phyloP scores from a whole-genome alignment of 208 protist genomes.

The Leishmania gerbilli region DNA sequence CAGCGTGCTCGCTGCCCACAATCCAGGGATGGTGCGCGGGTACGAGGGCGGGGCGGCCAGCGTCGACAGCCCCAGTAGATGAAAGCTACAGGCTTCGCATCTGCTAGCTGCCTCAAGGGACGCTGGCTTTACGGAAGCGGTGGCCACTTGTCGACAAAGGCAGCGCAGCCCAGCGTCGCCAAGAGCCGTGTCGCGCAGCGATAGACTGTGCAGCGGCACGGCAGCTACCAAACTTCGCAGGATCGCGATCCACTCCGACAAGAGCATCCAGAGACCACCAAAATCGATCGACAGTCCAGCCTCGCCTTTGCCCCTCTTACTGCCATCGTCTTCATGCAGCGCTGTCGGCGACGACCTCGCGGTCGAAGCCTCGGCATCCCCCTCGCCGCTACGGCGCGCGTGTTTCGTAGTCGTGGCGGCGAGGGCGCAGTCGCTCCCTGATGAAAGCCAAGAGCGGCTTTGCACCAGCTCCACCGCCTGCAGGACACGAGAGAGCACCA shows the following conservation, averaged over 20 bases:
- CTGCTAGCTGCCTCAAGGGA: background rate
- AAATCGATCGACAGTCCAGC: conserved; percentile 13
- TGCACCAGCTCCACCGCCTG: conserved; percentile 6
- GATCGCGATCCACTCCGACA: conserved; percentile 21
- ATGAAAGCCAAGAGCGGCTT: background rate
- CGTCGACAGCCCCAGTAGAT: background rate
- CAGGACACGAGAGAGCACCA: conserved; percentile 18
- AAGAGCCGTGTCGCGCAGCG: conserved; percentile 17
- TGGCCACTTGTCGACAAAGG: conserved; percentile 6
- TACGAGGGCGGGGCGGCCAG: background rate
- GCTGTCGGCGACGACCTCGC: background rate
- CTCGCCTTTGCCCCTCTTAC: background rate
- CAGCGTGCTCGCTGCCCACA: background rate
- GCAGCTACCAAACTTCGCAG: conserved; percentile 13
- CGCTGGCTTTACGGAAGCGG: background rate
- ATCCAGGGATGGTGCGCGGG: background rate
- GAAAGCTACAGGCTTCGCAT: background rate
- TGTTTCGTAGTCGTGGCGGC: background rate
- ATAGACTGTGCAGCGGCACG: conserved; percentile 15
- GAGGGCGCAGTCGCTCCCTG: background rate
- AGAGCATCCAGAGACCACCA: conserved; percentile 13
- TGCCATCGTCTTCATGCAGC: background rate
- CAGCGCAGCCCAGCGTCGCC: conserved; percentile 26
- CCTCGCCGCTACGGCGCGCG: background rate
- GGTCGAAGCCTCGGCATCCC: background rate